phyloP scores from a whole-genome alignment of 352 stramenopile species.

The Plasmopara viticola region DNA sequence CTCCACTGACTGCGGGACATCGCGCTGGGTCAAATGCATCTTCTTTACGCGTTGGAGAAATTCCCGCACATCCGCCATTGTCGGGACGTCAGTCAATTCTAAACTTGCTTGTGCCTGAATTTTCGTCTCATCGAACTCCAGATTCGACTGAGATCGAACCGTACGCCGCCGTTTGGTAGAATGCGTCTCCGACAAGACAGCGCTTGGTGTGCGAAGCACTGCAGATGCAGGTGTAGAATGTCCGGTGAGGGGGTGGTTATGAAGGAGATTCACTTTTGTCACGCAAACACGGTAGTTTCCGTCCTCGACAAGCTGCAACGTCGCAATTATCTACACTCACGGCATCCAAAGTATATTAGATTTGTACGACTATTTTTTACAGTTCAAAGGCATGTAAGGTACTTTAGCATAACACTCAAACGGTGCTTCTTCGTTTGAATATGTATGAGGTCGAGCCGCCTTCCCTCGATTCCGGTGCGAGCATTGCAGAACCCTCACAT shows the following conservation, averaged over 20 bases:
- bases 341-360: neutral
- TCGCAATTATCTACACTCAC: constrained; percentile 20
- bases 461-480: constrained; percentile 13
- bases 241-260: constrained; percentile 26
- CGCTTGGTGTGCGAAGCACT: neutral
- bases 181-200: neutral
- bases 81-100: constrained; percentile 9
- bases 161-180: constrained; percentile 13
- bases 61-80: constrained; percentile 17
- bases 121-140: constrained; percentile 1
- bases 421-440: constrained; percentile 21
- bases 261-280: constrained; percentile 20
- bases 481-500: constrained; percentile 28
- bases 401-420: constrained; percentile 29
- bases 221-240: neutral
- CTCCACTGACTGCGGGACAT: constrained; percentile 20
- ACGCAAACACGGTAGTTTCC: constrained; percentile 22
- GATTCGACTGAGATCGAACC: constrained; percentile 2
- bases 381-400: neutral
- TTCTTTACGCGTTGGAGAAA: constrained; percentile 18
- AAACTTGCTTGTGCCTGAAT: neutral
- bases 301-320: constrained; percentile 20
- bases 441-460: neutral
- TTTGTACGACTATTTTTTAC: neutral
- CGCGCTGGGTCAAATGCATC: constrained; percentile 4